Percentiles rank a stretch among this genome's conserved stretches.
phyloP scores from a whole-genome alignment of 2,329 filamentous ascomycete genomes.

The Exserohilum turcica region DNA sequence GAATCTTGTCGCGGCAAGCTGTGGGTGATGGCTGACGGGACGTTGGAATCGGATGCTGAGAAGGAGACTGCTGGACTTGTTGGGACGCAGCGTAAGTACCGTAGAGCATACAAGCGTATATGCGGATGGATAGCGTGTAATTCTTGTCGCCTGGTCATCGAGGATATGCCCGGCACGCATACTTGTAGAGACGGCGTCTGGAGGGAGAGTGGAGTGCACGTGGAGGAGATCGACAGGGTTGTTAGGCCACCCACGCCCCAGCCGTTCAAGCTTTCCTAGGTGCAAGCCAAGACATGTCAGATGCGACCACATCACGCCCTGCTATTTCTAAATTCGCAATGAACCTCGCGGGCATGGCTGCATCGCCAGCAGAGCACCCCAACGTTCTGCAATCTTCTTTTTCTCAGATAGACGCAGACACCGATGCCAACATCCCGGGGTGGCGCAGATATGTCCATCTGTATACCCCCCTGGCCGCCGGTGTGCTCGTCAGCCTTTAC shows the following conservation, averaged over 20 bases:
- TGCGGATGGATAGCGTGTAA: too few relatives aligned
- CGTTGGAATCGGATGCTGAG: too few relatives aligned
- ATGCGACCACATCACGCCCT: not conserved
- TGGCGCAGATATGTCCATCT: constrained; percentile 19
- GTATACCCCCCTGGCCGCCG: constrained; percentile 23
- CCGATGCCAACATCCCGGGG: not conserved
- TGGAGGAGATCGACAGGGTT: not conserved
- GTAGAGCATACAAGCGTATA: too few relatives aligned
- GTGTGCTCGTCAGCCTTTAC: constrained; percentile 8
- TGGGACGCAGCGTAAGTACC: too few relatives aligned
- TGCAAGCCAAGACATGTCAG: not conserved
- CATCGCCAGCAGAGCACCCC: not conserved
- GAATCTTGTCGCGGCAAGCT: too few relatives aligned
- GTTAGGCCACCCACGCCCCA: not conserved
- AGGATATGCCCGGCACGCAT: not conserved
- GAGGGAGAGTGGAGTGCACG: not conserved
- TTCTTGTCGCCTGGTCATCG: too few relatives aligned
- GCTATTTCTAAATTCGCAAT: too few relatives aligned
- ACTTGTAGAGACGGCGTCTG: not conserved
- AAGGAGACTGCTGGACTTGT: too few relatives aligned
- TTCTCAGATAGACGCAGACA: not conserved
- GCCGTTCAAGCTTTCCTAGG: not conserved
- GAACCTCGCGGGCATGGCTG: not conserved
- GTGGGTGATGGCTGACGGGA: too few relatives aligned
- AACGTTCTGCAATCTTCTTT: not conserved